Evolutionary conservation across 1,284 basidiomycete species (phyloP).

Genomic region (Porodaedalea pini): DNA sequence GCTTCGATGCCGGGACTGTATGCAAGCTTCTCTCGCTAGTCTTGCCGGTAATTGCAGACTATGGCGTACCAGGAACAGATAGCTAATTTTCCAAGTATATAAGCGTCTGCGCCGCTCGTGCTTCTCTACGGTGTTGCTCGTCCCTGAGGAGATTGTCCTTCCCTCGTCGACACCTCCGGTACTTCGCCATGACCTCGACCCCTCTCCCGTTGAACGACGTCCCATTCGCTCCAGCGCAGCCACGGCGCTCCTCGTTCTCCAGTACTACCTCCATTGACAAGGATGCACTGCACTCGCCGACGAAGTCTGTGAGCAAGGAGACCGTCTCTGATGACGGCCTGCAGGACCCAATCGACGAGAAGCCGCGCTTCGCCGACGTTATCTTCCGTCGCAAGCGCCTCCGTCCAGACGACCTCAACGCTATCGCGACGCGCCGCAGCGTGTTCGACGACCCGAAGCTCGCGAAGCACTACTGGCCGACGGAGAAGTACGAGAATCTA

Average conservation of each 20-base stretch:
- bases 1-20: background rate
- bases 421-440: conserved; percentile 51
- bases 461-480: conserved; percentile 53
- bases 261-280: conserved; percentile 2
- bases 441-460: conserved; percentile 57
- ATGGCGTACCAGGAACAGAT: background rate
- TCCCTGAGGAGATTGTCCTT: background rate
- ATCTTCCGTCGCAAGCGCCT: conserved; percentile 22
- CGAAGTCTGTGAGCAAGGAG: background rate
- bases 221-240: background rate
- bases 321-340: conserved; percentile 11
- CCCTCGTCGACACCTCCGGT: background rate
- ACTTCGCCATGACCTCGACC: background rate
- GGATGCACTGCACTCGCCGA: background rate
- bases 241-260: background rate
- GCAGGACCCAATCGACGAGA: conserved; percentile 21
- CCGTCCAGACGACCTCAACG: conserved; percentile 35
- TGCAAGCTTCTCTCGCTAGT: background rate
- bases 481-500: conserved; percentile 54
- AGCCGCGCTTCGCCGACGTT: conserved; percentile 21
- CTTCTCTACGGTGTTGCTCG: background rate
- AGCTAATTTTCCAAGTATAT: background rate
- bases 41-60: background rate
- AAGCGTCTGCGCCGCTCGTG: background rate
- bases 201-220: background rate